Conservation (phyloP, 306 rosid species). For the Gleditsia sinensis region DNA sequence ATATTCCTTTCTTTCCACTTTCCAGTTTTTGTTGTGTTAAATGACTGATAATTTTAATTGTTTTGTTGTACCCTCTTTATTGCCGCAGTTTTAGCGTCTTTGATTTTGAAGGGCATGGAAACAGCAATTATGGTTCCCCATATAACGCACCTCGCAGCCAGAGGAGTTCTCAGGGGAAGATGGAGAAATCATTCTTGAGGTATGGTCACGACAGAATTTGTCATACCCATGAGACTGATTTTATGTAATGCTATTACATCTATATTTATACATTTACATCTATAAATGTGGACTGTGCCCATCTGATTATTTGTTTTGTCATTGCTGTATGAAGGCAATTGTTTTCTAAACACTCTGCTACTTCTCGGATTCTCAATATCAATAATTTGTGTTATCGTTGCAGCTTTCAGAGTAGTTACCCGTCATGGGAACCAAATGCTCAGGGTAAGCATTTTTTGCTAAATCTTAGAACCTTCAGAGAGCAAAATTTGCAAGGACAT, state of each 20-base stretch:
- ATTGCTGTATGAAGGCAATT: background rate
- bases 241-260: background rate
- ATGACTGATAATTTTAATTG: background rate
- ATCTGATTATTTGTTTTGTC: constrained; percentile 7
- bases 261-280: too few relatives aligned
- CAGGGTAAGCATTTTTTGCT: constrained; percentile 63
- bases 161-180: constrained; percentile 95
- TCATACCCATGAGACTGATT: background rate
- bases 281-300: background rate
- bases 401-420: constrained; percentile 87
- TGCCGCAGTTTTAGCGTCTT: constrained; percentile 72
- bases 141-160: constrained; percentile 48
- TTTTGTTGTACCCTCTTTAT: constrained; percentile 22
- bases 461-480: constrained; percentile 67
- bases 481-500: constrained; percentile 53
- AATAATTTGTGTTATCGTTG: constrained; percentile 31
- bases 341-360: background rate
- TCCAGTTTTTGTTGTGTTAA: background rate
- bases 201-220: constrained; percentile 29
- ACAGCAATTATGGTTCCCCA: constrained; percentile 76
- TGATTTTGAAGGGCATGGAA: constrained; percentile 84
- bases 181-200: constrained; percentile 99
- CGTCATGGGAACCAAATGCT: constrained; percentile 80
- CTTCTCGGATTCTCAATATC: constrained; percentile 4
- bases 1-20: background rate